Conservation (phyloP, 306 rosid species). For the Ammopiptanthus mongolicus region DNA sequence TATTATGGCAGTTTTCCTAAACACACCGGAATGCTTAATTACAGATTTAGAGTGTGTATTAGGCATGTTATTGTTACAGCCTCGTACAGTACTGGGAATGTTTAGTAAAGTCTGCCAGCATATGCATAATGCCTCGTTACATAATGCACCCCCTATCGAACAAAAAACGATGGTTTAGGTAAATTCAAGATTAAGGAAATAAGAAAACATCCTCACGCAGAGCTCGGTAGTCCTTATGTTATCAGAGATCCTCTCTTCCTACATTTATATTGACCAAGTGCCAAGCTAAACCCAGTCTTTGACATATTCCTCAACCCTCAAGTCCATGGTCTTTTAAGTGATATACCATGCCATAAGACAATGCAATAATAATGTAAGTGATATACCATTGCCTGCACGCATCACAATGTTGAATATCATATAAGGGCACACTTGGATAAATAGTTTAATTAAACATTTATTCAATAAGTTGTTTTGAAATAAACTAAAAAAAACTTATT, state of each 20-base stretch:
- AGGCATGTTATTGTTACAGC: background rate
- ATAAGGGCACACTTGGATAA: too few species aligned
- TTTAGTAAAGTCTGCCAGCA: background rate
- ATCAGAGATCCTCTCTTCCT: background rate
- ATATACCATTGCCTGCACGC: background rate
- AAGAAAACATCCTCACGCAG: background rate
- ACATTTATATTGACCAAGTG: background rate
- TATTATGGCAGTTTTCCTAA: background rate
- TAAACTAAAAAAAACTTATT: too few species aligned
- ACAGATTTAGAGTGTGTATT: background rate
- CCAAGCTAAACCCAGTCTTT: background rate
- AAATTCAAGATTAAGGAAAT: background rate
- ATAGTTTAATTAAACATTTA: too few species aligned
- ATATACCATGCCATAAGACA: background rate
- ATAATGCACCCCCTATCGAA: too few species aligned
- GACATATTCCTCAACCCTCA: background rate
- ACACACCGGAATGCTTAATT: background rate
- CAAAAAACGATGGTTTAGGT: background rate
- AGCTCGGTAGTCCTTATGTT: background rate
- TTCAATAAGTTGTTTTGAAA: too few species aligned
- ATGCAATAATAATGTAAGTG: background rate
- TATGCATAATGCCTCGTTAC: background rate
- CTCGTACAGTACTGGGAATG: background rate
- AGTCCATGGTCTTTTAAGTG: background rate
- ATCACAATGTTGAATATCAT: background rate